Conservation (phyloP, 192 early-diverging fungal species). For the Linnemannia schmuckeri region DNA sequence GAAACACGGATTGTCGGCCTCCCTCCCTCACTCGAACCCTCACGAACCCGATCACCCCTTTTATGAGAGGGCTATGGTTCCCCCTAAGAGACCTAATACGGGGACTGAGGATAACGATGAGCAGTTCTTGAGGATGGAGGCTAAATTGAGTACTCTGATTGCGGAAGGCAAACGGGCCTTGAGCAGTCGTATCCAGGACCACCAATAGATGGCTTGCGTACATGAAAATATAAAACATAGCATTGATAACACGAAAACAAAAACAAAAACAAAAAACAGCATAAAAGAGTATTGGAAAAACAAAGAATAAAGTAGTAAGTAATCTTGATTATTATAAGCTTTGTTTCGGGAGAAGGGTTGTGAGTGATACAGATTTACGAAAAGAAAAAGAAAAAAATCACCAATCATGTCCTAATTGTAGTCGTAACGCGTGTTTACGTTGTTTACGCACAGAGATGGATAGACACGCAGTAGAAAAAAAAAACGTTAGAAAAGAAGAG, state of each 20-base stretch:
- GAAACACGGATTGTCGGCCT: conserved; percentile 20
- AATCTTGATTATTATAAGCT: not conserved
- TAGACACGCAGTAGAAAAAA: not conserved
- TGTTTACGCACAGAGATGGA: not conserved
- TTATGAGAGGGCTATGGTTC: not conserved
- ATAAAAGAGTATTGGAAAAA: not conserved
- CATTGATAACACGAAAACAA: not conserved
- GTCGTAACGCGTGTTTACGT: not conserved
- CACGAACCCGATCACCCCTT: conserved; percentile 12
- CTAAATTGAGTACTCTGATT: conserved; percentile 41
- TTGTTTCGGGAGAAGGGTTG: too few relatives aligned
- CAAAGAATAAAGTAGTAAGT: not conserved
- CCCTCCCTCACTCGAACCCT: conserved; percentile 27
- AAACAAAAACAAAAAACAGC: not conserved
- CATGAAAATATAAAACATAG: not conserved
- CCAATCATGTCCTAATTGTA: too few relatives aligned
- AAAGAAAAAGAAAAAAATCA: too few relatives aligned
- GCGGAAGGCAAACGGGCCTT: conserved; percentile 55
- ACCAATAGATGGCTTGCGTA: not conserved
- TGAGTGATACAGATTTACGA: too few relatives aligned
- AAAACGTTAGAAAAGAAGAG: not conserved
- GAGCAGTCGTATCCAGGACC: conserved; percentile 31
- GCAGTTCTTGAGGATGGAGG: conserved; percentile 57
- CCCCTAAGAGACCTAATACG: conserved; percentile 33
- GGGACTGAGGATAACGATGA: conserved; percentile 55